These are phyloP conservation scores for Shiraia sp. DNA, from an alignment of 2,329 filamentous ascomycete species.

Conservation along the genomic window DNA sequence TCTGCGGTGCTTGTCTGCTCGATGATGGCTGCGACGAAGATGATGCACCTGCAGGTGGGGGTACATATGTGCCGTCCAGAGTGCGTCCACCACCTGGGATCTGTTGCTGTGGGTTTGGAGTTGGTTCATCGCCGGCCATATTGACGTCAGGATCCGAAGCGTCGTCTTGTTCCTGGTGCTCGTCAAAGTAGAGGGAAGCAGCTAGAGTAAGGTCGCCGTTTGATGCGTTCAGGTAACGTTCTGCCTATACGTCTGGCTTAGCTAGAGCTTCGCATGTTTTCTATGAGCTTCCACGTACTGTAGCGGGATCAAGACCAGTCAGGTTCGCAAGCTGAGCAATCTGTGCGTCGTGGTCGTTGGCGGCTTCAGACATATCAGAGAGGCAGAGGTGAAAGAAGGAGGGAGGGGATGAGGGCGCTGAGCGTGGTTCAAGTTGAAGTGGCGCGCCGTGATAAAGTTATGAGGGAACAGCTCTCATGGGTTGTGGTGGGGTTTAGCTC, in stretches of 20 bases:
- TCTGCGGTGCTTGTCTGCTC: slow-evolving; percentile 33
- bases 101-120: slow-evolving; percentile 24
- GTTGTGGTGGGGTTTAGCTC: slow-evolving; percentile 13
- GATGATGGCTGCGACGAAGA: slow-evolving; percentile 29
- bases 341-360: slow-evolving; percentile 37
- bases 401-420: slow-evolving; percentile 1
- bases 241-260: slow-evolving; percentile 44
- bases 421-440: no score
- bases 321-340: slow-evolving; percentile 42
- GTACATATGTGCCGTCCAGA: slow-evolving; percentile 41
- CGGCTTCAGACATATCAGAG: slow-evolving; percentile 37
- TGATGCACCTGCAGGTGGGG: slow-evolving; percentile 26
- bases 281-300: slow-evolving; percentile 38
- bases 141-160: slow-evolving; percentile 29
- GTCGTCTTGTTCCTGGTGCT: slow-evolving; percentile 27
- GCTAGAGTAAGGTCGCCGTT: slow-evolving; percentile 54
- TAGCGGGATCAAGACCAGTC: slow-evolving; percentile 38
- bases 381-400: not conserved
- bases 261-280: slow-evolving; percentile 24
- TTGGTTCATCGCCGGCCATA: slow-evolving; percentile 41
- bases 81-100: slow-evolving; percentile 41
- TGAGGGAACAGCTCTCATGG: slow-evolving; percentile 3
- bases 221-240: slow-evolving; percentile 47
- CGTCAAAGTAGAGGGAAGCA: slow-evolving; percentile 50
- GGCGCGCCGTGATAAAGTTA: slow-evolving; percentile 10